Evolutionary conservation across 2,329 filamentous ascomycete genomes (phyloP), one percentile per base, ranked within the genome.

Genomic region (Xylaria sp.): DNA sequence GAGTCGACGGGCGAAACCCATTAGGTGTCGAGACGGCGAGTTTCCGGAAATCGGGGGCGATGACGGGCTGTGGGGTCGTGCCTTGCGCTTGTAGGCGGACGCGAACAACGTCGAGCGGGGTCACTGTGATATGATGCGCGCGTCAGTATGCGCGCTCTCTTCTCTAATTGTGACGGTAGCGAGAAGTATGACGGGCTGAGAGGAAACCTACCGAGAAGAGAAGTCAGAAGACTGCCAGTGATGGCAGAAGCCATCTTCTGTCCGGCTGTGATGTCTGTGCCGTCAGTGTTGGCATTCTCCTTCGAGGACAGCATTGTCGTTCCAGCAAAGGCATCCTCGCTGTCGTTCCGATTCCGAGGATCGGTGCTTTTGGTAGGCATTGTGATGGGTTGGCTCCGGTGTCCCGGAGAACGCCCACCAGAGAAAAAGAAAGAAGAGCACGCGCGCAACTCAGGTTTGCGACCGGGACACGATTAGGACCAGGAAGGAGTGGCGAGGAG

Each of bases 191-290:
- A 13, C 11, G 8, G 8, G 2, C 1, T 9, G 2, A 42, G 18
- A 54, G 55, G n/a, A n/a, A 23, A 72, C 83, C 66, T 81, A 96
- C 92, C 91, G 48, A 97, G 82, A 30, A 97, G 75, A 18, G 92
- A 94, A 7, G 93, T 97, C 64, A 97, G 74, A 59, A 99, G 76
- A 75, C 92, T 97, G 61, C 94, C 94, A 57, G 89, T 88, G 66
- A 93, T 90, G 54, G 94, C 94, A 59, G 93, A 96, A 57, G 96
- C 74, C 94, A 99, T 99, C 79, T 93, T 94, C 78, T 97, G 93
- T 10, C 82, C 76, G 19, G 92, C 83, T 4, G 92, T 92, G 65
- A 95, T 91, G 63, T 93, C 86, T 30, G 80, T 75, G 44, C 78
- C 77, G 46, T 79, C 76, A 58, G 76, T 75, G 59, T 73, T 73